phyloP scores from a whole-genome alignment of 2,329 filamentous ascomycete genomes.

The Fusarium sp. region DNA sequence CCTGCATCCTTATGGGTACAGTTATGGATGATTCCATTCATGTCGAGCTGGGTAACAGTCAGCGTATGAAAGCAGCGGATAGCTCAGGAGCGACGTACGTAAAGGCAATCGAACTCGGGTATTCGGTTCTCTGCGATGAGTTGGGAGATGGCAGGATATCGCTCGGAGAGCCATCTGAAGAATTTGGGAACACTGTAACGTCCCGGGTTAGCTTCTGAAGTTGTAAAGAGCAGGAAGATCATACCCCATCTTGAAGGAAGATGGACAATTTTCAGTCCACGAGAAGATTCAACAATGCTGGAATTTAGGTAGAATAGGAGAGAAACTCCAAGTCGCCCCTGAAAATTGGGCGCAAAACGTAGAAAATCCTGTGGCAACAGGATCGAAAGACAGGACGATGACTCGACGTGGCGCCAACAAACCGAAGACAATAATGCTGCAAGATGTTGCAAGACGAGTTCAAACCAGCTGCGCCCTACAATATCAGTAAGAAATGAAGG shows the following conservation, averaged over 20 bases:
- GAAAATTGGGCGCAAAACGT: constrained; percentile 35
- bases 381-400: constrained; percentile 26
- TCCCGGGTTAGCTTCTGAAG: constrained; percentile 29
- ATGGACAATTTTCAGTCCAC: constrained; percentile 41
- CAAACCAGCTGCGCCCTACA: constrained; percentile 6
- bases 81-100: constrained; percentile 63
- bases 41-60: constrained; percentile 72
- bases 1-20: constrained; percentile 94
- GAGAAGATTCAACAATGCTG: constrained; percentile 16
- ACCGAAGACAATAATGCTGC: constrained; percentile 9
- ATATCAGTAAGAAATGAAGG: constrained; percentile 15
- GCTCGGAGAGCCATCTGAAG: constrained; percentile 99
- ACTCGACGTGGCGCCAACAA: constrained; percentile 25
- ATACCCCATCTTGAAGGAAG: constrained; percentile 48
- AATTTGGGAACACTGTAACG: constrained; percentile 79
- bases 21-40: constrained; percentile 99
- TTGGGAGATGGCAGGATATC: constrained; percentile 98
- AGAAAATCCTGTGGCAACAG: constrained; percentile 37
- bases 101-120: constrained; percentile 97
- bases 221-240: background rate
- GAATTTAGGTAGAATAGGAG: constrained; percentile 13
- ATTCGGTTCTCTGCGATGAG: constrained; percentile 98
- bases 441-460: constrained; percentile 12
- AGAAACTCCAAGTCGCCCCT: constrained; percentile 20
- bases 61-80: constrained; percentile 35